Evolutionary conservation across 2,329 filamentous ascomycete genomes (phyloP).

Genomic region (Ophiostoma populinum): DNA sequence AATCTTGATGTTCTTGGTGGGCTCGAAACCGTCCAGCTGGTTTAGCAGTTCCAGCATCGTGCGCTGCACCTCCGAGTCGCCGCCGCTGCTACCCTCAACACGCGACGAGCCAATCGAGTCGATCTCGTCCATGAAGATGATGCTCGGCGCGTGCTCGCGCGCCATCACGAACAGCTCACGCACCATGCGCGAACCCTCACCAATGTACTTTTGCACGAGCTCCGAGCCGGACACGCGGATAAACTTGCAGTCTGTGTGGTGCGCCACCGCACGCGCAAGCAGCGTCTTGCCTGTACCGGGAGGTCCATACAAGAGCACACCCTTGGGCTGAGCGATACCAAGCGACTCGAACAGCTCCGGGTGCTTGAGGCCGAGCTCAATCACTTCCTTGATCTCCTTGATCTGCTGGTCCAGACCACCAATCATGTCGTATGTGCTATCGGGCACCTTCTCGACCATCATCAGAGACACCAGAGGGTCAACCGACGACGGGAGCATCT

Average conservation of each 20-base stretch:
- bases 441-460: constrained; percentile 99
- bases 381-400: constrained; percentile 99
- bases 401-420: constrained; percentile 97
- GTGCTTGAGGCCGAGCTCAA: constrained; percentile 95
- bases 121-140: constrained; percentile 99
- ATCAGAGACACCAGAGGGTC: constrained; percentile 97
- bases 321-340: constrained; percentile 95
- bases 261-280: constrained; percentile 83
- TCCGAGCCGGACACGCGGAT: constrained; percentile 94
- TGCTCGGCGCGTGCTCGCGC: constrained; percentile 89
- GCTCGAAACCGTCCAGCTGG: constrained; percentile 96
- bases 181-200: constrained; percentile 95
- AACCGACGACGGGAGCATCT: constrained; percentile 94
- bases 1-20: constrained; percentile 99
- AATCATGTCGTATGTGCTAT: constrained; percentile 99
- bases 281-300: constrained; percentile 96
- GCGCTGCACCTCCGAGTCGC: constrained; percentile 93
- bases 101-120: constrained; percentile 96
- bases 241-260: constrained; percentile 98
- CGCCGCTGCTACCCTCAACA: constrained; percentile 86
- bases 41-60: constrained; percentile 98
- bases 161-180: constrained; percentile 99
- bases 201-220: constrained; percentile 97
- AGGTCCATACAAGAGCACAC: constrained; percentile 88
- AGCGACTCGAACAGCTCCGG: constrained; percentile 98